Percentiles rank a stretch among this genome's conserved stretches.
These are phyloP conservation scores for Pythium insidiosum DNA, from an alignment of 352 stramenopile species.

Conservation along the genomic window DNA sequence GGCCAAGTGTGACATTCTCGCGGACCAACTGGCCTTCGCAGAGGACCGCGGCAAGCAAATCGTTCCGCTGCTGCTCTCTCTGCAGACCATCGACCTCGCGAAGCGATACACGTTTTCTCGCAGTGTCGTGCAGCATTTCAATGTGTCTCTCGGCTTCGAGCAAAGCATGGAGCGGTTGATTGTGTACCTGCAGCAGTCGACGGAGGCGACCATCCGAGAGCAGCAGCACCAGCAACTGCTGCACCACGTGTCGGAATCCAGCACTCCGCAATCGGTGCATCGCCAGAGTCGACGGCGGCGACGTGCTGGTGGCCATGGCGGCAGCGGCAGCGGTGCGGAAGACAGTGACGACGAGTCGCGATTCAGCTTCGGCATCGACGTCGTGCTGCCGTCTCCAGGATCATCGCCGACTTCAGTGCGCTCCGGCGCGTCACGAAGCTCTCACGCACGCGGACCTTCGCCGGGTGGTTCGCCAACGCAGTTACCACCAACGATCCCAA, in stretches of 20 bases:
- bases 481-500: conserved; percentile 15
- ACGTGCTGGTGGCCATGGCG: conserved; percentile 1
- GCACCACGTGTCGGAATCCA: conserved; percentile 6
- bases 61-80: conserved; percentile 61
- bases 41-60: conserved; percentile 72
- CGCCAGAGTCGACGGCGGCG: conserved; percentile 4
- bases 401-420: conserved; percentile 12
- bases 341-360: conserved; percentile 8
- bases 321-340: conserved; percentile 3
- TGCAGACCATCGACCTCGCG: conserved; percentile 62
- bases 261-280: conserved; percentile 7
- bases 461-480: neutral
- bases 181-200: conserved; percentile 16
- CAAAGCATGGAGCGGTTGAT: conserved; percentile 61
- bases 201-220: conserved; percentile 11
- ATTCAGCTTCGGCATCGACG: conserved; percentile 6
- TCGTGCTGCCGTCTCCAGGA: conserved; percentile 2
- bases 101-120: conserved; percentile 79
- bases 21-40: conserved; percentile 74
- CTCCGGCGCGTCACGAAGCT: no score
- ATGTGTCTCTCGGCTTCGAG: conserved; percentile 63
- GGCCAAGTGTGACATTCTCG: conserved; percentile 54
- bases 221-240: conserved; percentile 15
- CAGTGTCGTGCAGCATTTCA: conserved; percentile 72
- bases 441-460: no score